Evolutionary conservation across 2,329 filamentous ascomycete species (phyloP), one percentile per base, ranked within the genome.

Genomic region (Fusarium sambucinum): DNA sequence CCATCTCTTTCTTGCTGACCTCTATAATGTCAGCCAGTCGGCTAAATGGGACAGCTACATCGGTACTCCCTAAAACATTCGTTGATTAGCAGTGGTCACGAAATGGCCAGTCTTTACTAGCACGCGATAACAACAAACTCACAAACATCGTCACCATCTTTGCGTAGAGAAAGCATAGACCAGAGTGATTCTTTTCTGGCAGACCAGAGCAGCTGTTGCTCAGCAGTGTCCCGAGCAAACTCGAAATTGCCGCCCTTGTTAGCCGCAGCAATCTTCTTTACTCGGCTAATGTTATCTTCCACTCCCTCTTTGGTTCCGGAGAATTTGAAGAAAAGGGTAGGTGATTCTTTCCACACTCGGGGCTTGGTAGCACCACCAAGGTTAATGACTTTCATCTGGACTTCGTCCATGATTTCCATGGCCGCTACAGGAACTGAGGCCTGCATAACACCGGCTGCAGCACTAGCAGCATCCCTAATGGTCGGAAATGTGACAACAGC

Each of bases 381-480:
- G 79, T 96, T 96, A 75, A 96, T 89, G 1, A 95, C 91, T 67
- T 84, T 86, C 92, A 96, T 96, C 78, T 94, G 92, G 5, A 95
- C 90, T 59, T 96, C 92, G 75, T 96, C 92, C 91, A 96, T 93
- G 70, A 96, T 89, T 79, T 96, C 92, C 87, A 94, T 90, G 5
- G 90, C 90, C 1, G 90, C 91, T 9, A 94, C 85, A 0, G 90
- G 91, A 5, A 94, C 84, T 0, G 90, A 92, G 1, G 88, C 85
- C 71, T 91, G 88, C 84, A 95, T 91, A n/a, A 95, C 87, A 50
- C 86, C 87, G 3, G 90, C 90, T 0, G 92, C 92, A 0, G 92
- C 91, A 0, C 89, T 85, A 0, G 92, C 92, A 2, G 92, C 92
- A 76, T 92, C 89, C 29, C 91, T 87, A 65, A 95, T 93, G 1